Evolutionary conservation across 2,329 filamentous ascomycete genomes (phyloP), one percentile per base, ranked within the genome.

Genomic region (Boeremia lycopersici): DNA sequence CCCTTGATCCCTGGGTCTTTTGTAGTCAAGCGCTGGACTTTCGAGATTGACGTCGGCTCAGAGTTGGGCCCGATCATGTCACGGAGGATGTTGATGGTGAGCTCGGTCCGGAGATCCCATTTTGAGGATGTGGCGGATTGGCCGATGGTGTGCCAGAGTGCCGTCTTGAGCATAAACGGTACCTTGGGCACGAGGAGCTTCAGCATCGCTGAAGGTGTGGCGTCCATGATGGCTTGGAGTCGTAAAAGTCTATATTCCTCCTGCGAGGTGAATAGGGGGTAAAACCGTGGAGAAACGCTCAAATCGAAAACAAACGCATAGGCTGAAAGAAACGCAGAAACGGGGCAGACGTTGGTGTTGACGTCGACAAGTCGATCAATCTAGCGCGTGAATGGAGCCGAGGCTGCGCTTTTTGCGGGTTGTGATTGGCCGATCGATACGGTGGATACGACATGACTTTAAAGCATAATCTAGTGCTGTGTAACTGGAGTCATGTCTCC

Each of bases 71-170:
- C 70, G 6, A 75, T 56, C 64, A 74, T 70, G 36, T 74, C 57
- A 17, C 90, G 87, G n/a, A 96, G 73, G 13, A 95, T 77, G 25
- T 85, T 83, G 51, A 96, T 81, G 1, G 83, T 86, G 49, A 97
- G 69, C 52, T 89, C 88, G 12, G 89, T 93, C 46, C 83, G 83
- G 4, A 96, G 77, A 71, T 96, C 89, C 77, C 93, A 87, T 78
- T 95, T 91, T 41, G 86, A 84, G 4, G 88, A 85, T 7, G 86
- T 86, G 30, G 87, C 81, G 0, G 92, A 91, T 35, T 89, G 75
- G 26, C 82, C 83, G 7, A 96, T 79, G 2, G 86, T 69, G 65
- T 92, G 89, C 42, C 82, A 76, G 11, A 90, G 57, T 2, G 85
- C 80, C 1, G 87, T 83, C 59, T 85, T 85, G n/a, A 84, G 68